Conservation (phyloP, 352 stramenopile species). For the Phytophthora pseudosyringae region DNA sequence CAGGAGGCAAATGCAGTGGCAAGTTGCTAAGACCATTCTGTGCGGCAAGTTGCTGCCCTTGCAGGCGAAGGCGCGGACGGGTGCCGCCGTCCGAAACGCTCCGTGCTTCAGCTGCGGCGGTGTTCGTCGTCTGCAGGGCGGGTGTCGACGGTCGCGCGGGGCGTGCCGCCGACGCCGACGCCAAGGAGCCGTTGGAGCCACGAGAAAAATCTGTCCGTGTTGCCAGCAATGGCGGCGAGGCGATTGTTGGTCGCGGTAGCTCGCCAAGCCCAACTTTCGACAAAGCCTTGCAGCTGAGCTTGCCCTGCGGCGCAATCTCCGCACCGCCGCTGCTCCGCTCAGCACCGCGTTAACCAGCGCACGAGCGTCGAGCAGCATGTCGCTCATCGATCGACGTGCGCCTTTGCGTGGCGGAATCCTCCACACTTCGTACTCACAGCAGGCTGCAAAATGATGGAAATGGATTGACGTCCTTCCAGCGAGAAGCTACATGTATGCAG, state of each 20-base stretch:
- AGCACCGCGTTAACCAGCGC: background rate
- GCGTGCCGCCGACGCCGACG: no score
- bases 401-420: slow-evolving; percentile 14
- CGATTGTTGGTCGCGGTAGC: slow-evolving; percentile 15
- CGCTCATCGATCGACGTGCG: background rate
- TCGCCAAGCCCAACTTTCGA: slow-evolving; percentile 4
- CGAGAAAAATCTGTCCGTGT: slow-evolving; percentile 17
- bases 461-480: slow-evolving; percentile 13
- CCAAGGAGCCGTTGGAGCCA: slow-evolving; percentile 26
- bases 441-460: slow-evolving; percentile 11
- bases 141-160: background rate
- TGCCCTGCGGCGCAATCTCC: slow-evolving; percentile 7
- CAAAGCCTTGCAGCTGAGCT: slow-evolving; percentile 23
- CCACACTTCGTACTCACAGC: background rate
- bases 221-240: background rate
- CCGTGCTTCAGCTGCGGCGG: background rate
- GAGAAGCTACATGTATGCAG: background rate
- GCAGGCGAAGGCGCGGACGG: no score
- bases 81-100: no score
- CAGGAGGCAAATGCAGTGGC: slow-evolving; percentile 4
- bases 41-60: no score
- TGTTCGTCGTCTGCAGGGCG: slow-evolving; percentile 24
- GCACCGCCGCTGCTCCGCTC: slow-evolving; percentile 3
- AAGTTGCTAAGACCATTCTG: no score
- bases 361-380: background rate